Evolutionary conservation across 1,284 basidiomycete genomes (phyloP).

Genomic region (Cystobasidium pallidum): DNA sequence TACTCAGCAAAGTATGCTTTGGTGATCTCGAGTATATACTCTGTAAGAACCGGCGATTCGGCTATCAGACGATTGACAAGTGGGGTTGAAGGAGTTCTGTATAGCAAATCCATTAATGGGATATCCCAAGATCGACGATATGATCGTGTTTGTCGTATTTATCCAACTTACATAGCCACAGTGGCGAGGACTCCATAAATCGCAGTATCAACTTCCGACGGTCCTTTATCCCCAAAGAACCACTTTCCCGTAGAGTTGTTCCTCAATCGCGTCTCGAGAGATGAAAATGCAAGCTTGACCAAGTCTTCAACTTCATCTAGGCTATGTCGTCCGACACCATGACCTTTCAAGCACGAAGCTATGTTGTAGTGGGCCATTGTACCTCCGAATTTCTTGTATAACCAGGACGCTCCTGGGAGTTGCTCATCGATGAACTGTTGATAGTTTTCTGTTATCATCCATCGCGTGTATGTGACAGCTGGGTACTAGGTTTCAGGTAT

Average conservation of each 20-base stretch:
- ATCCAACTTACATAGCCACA: constrained; percentile 1
- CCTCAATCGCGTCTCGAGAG: not conserved
- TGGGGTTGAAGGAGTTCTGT: constrained; percentile 1
- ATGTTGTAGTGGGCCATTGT: constrained; percentile 5
- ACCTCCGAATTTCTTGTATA: not conserved
- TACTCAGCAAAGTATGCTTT: constrained; percentile 15
- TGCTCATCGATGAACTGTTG: not conserved
- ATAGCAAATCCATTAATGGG: too few relatives aligned
- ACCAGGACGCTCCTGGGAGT: not conserved
- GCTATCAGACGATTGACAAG: constrained; percentile 7
- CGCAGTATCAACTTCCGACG: constrained; percentile 5
- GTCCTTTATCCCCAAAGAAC: constrained; percentile 19
- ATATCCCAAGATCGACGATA: too few relatives aligned
- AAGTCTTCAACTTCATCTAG: constrained; percentile 27
- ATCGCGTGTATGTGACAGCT: constrained; percentile 1
- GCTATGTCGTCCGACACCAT: constrained; percentile 24
- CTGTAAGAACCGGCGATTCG: not conserved
- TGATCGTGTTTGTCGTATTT: too few relatives aligned
- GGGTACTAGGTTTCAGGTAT: not conserved
- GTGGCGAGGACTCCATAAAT: constrained; percentile 3
- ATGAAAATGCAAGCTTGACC: not conserved
- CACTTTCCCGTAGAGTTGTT: not conserved
- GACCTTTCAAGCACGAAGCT: constrained; percentile 11
- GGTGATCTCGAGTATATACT: constrained; percentile 1
- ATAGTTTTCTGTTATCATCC: constrained; percentile 12